Percentiles rank a stretch among this genome's conserved stretches.
phyloP scores from a whole-genome alignment of 768 basidiomycete genomes.

The Candolleomyces aberdarensis region DNA sequence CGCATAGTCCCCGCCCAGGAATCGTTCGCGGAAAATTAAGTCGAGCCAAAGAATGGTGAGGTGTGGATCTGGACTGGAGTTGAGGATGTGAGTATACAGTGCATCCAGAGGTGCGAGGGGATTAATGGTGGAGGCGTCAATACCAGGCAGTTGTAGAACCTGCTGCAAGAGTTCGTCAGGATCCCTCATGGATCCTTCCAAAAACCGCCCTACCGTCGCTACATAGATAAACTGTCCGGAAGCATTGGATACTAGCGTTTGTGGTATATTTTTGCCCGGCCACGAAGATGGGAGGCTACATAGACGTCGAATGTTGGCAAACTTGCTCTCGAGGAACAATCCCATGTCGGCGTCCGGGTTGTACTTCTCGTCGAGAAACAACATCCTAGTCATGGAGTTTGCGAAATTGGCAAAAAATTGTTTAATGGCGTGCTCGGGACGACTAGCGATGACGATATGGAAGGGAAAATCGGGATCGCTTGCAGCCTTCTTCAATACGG shows the following conservation, averaged over 20 bases:
- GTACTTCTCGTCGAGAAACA: slow-evolving; percentile 5
- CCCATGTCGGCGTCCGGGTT: slow-evolving; percentile 3
- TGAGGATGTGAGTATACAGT: neutral
- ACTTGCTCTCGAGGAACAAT: neutral
- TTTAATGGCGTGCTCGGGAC: neutral
- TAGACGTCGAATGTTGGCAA: neutral
- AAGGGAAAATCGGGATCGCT: neutral
- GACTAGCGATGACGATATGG: neutral
- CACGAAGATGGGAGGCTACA: slow-evolving; percentile 1
- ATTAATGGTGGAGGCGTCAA: neutral
- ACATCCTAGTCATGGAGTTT: neutral
- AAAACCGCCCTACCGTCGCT: slow-evolving; percentile 9
- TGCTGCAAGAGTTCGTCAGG: too few species aligned
- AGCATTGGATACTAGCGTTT: neutral
- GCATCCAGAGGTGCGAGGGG: neutral
- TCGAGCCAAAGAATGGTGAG: neutral
- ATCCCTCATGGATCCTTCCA: too few species aligned
- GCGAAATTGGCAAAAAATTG: neutral
- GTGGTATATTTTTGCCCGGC: neutral
- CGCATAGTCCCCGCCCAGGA: neutral
- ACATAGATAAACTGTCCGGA: slow-evolving; percentile 18
- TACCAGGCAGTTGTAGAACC: too few species aligned
- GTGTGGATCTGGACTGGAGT: neutral
- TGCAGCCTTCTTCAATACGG: neutral
- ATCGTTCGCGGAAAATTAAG: neutral